Conservation (phyloP, 768 basidiomycete species). For the Collybia mongolica region DNA sequence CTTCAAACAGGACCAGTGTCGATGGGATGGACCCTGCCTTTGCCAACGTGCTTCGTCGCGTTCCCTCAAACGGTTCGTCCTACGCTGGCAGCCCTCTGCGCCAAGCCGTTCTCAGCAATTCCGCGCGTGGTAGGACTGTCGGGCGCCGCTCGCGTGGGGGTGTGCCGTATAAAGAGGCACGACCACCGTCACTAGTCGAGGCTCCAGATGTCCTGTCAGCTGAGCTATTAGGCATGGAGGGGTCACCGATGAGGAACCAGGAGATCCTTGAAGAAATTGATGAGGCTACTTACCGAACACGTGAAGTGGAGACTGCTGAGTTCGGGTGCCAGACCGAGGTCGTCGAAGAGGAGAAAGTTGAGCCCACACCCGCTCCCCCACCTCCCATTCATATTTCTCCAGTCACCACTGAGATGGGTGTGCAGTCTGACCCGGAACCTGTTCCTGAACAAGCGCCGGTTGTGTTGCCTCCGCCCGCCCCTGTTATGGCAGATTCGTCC, state of each 20-base stretch:
- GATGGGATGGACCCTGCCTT: constrained; percentile 89
- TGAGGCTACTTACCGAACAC: constrained; percentile 33
- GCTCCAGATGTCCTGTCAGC: constrained; percentile 71
- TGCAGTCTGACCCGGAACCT: constrained; percentile 36
- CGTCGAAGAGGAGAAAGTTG: constrained; percentile 22
- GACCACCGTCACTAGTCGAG: constrained; percentile 70
- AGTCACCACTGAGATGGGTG: constrained; percentile 34
- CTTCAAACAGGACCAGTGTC: constrained; percentile 67
- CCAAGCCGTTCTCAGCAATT: constrained; percentile 51
- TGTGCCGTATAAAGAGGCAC: constrained; percentile 65
- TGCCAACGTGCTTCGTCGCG: constrained; percentile 72
- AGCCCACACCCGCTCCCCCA: constrained; percentile 29
- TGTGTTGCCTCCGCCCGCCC: constrained; percentile 11
- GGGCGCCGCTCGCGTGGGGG: constrained; percentile 63
- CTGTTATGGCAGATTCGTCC: constrained; percentile 30
- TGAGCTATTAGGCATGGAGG: constrained; percentile 51
- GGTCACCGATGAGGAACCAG: constrained; percentile 40
- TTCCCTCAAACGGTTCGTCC: constrained; percentile 43
- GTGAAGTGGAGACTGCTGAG: constrained; percentile 55
- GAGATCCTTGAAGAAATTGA: constrained; percentile 36
- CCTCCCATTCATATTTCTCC: constrained; percentile 3
- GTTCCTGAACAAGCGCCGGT: constrained; percentile 21
- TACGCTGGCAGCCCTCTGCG: constrained; percentile 61
- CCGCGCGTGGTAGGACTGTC: constrained; percentile 45
- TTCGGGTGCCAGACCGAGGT: constrained; percentile 67